These are phyloP conservation scores for Fonsecaea pugnacius DNA, from an alignment of 2,329 filamentous ascomycete genomes.

Conservation along the genomic window DNA sequence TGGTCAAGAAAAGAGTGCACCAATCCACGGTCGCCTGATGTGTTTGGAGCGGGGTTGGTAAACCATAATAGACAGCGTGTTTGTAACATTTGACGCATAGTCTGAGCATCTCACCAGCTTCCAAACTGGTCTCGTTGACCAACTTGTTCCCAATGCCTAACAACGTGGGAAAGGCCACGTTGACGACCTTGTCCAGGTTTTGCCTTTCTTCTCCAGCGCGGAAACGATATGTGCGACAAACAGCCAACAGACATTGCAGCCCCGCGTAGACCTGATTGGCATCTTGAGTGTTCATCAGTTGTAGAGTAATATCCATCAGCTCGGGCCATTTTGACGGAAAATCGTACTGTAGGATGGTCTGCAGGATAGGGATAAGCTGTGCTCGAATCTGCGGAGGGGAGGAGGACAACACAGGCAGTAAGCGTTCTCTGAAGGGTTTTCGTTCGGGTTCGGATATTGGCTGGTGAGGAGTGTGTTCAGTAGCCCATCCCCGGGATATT, in stretches of 20 bases:
- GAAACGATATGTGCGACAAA: constrained; percentile 94
- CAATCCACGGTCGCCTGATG: constrained; percentile 87
- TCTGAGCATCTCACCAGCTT: constrained; percentile 95
- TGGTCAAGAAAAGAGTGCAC: constrained; percentile 92
- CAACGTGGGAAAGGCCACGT: constrained; percentile 84
- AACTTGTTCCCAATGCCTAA: constrained; percentile 85
- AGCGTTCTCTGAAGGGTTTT: constrained; percentile 78
- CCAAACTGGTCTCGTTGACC: constrained; percentile 86
- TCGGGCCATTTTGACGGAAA: constrained; percentile 93
- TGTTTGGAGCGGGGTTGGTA: constrained; percentile 75
- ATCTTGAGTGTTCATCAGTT: constrained; percentile 84
- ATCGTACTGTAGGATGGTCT: constrained; percentile 94
- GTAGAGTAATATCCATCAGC: constrained; percentile 90
- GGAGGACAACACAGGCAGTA: constrained; percentile 84
- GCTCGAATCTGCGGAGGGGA: constrained; percentile 81
- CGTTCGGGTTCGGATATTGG: constrained; percentile 89
- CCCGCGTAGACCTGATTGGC: constrained; percentile 87
- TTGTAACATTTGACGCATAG: constrained; percentile 96
- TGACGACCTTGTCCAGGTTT: constrained; percentile 94
- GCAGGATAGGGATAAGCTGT: constrained; percentile 90
- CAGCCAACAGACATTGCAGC: constrained; percentile 88
- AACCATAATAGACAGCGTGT: constrained; percentile 95
- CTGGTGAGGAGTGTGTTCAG: constrained; percentile 73
- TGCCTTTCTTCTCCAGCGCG: constrained; percentile 79
- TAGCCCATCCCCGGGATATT: constrained; percentile 89